Conservation (phyloP, 2,329 filamentous ascomycete species). For the Aspergillus novoparasiticus region DNA sequence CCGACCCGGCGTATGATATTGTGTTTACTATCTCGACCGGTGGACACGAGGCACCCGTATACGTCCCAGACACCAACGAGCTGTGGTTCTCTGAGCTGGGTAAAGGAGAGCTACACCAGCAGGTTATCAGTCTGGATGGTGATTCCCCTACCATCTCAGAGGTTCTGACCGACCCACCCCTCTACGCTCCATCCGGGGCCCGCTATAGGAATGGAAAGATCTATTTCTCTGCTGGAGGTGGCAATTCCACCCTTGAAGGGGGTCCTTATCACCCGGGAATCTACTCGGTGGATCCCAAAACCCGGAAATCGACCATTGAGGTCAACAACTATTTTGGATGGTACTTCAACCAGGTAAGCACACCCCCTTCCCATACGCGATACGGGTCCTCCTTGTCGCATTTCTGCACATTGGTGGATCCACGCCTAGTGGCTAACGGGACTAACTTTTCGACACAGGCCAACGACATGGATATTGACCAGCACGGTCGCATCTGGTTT, state of each 20-base stretch:
- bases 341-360: neutral
- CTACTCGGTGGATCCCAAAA: neutral
- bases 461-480: neutral
- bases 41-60: neutral
- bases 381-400: no score
- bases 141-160: neutral
- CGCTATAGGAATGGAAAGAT: neutral
- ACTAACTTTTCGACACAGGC: neutral
- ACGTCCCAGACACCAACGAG: neutral
- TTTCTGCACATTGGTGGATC: neutral
- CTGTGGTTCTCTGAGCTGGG: neutral
- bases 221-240: neutral
- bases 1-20: neutral
- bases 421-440: neutral
- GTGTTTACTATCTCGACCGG: neutral
- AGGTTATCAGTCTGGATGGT: neutral
- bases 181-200: neutral
- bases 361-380: neutral
- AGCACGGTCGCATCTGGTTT: neutral
- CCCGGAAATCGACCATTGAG: neutral
- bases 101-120: neutral
- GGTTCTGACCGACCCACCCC: neutral
- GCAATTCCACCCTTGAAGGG: neutral
- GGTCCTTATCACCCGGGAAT: neutral
- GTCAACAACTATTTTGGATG: constrained; percentile 7